Conservation (phyloP, 495 filamentous ascomycete species). For the Filosporella fistucella region DNA sequence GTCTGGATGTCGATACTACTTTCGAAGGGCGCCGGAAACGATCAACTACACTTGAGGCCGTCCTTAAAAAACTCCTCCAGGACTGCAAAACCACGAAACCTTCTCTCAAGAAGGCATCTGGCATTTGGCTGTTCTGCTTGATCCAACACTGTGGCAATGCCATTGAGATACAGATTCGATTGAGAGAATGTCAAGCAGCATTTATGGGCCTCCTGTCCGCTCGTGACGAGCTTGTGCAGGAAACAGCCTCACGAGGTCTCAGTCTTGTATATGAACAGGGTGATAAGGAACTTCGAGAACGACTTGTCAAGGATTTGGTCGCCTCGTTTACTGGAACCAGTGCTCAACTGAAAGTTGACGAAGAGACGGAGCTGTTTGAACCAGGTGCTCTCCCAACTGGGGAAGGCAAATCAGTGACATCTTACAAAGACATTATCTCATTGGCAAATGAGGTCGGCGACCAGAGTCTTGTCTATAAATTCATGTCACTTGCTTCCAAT, state of each 20-base stretch:
- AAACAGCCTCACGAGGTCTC: slow-evolving; percentile 87
- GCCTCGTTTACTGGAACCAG: slow-evolving; percentile 74
- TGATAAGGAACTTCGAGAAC: slow-evolving; percentile 69
- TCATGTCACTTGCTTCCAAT: slow-evolving; percentile 93
- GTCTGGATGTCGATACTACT: slow-evolving; percentile 38
- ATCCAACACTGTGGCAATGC: slow-evolving; percentile 84
- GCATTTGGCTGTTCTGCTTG: slow-evolving; percentile 90
- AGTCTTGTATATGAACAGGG: slow-evolving; percentile 90
- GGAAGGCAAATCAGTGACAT: slow-evolving; percentile 82
- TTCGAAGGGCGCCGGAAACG: slow-evolving; percentile 31
- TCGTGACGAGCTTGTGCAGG: slow-evolving; percentile 89
- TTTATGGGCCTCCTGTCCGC: slow-evolving; percentile 86
- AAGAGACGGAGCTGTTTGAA: slow-evolving; percentile 90
- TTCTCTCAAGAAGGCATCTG: slow-evolving; percentile 78
- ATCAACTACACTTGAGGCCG: slow-evolving; percentile 40
- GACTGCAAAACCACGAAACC: slow-evolving; percentile 83
- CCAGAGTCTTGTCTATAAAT: slow-evolving; percentile 89
- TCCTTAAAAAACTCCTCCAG: slow-evolving; percentile 63
- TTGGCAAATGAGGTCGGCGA: slow-evolving; percentile 92
- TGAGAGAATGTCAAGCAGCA: slow-evolving; percentile 76
- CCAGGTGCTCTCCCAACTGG: slow-evolving; percentile 89
- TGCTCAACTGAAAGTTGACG: slow-evolving; percentile 72
- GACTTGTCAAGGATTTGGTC: slow-evolving; percentile 81
- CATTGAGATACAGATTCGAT: slow-evolving; percentile 59
- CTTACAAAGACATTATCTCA: slow-evolving; percentile 93